These are phyloP conservation scores for Lipomyces chichibuensis DNA, from an alignment of 805 yeast species.

Conservation along the genomic window DNA sequence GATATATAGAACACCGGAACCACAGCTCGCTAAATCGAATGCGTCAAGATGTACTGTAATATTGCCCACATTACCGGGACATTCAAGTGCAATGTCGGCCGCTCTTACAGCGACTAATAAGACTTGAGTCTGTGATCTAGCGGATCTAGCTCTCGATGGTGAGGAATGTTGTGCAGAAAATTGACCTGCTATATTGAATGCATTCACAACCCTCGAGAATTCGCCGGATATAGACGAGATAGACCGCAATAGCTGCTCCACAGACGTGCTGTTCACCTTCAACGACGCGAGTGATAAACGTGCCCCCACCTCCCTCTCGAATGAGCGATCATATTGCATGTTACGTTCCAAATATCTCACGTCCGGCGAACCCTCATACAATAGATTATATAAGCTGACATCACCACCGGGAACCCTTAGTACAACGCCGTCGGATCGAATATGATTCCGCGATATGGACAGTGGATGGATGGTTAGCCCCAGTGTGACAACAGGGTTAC, in stretches of 20 bases:
- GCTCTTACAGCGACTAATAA: slow-evolving; percentile 1
- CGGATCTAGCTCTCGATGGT: slow-evolving; percentile 13
- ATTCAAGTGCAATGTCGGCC: slow-evolving; percentile 5
- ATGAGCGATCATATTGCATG: background rate
- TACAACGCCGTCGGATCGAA: slow-evolving; percentile 11
- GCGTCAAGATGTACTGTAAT: slow-evolving; percentile 2
- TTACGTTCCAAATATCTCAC: slow-evolving; percentile 12
- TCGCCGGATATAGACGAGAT: slow-evolving; percentile 9
- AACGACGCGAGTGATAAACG: slow-evolving; percentile 7
- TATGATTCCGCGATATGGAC: background rate
- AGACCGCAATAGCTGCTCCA: slow-evolving; percentile 8
- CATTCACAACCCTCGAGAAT: background rate
- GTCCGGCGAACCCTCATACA: slow-evolving; percentile 4
- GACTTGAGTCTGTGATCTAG: background rate
- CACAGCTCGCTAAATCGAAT: slow-evolving; percentile 10
- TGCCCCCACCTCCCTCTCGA: slow-evolving; percentile 3
- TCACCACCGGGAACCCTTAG: slow-evolving; percentile 15
- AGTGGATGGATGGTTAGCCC: slow-evolving; percentile 9
- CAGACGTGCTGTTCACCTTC: slow-evolving; percentile 9
- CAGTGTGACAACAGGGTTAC: background rate
- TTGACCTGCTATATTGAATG: background rate
- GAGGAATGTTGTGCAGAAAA: background rate
- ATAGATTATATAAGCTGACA: slow-evolving; percentile 1
- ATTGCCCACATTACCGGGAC: slow-evolving; percentile 12
- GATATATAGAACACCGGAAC: slow-evolving; percentile 2